A percentile compares a stretch with the other conserved stretches of the same genome.
Evolutionary conservation across 768 basidiomycete genomes (phyloP).

Genomic region (Leccinum truebloodii): DNA sequence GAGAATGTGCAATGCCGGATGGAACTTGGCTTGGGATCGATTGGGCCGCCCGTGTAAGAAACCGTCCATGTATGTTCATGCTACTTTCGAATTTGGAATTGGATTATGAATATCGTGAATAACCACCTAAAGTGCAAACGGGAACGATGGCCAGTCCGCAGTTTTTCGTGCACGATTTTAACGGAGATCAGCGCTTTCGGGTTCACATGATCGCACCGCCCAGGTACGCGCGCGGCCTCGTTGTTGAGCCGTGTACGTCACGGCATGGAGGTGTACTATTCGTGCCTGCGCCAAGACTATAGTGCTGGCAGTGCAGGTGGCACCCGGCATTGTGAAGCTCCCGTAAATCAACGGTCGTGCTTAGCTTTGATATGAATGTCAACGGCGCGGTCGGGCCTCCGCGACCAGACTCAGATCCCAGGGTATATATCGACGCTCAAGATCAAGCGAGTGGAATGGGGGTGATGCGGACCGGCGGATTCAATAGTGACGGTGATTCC

Average conservation of each 20-base stretch:
- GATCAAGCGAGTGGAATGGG: background rate
- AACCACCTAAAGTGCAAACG: background rate
- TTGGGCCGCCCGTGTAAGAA: slow-evolving; percentile 16
- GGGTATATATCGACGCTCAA: background rate
- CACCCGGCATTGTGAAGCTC: background rate
- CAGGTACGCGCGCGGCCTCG: slow-evolving; percentile 13
- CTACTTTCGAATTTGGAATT: slow-evolving; percentile 13
- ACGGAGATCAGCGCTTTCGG: background rate
- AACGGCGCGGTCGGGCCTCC: background rate
- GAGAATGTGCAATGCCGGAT: background rate
- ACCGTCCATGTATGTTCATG: background rate
- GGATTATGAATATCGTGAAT: background rate
- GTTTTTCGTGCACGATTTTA: background rate
- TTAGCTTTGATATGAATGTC: background rate
- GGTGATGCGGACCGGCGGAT: background rate
- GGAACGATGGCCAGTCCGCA: background rate
- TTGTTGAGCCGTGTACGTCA: slow-evolving; percentile 5
- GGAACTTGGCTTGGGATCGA: background rate
- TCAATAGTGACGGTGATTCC: background rate
- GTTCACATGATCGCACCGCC: slow-evolving; percentile 8
- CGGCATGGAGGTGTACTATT: slow-evolving; percentile 11
- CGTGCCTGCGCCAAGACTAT: slow-evolving; percentile 13
- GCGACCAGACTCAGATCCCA: background rate
- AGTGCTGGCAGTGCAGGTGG: slow-evolving; percentile 10
- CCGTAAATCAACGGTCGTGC: background rate